Evolutionary conservation across 768 basidiomycete genomes (phyloP), one percentile per base, ranked within the genome.

Genomic region (Leucocoprinus sp.): DNA sequence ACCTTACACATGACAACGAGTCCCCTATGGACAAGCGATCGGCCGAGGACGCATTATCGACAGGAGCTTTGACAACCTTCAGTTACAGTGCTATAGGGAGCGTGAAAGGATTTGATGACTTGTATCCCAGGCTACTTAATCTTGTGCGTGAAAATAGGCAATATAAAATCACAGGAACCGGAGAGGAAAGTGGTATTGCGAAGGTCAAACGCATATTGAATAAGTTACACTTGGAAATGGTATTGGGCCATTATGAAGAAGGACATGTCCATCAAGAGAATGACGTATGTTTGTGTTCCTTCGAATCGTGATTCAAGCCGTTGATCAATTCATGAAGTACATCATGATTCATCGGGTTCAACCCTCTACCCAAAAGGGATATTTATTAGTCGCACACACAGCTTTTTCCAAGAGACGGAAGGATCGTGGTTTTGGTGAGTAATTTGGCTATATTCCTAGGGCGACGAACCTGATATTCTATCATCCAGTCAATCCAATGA

Each of bases 231-330:
- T 68, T 86, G 29, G 93, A 99, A 68, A 92, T 98, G 89, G 75
- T 89, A 2, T 66, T 90, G n/a, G 80, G 73, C 2, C 86, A 80
- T 0, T 97, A 76, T 51, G 78, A 82, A 49, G 96, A 99, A 62
- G 95, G 92, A 0, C 91, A 97, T 65, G 90, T 98, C 8, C 93
- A 93, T 57, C 92, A 97, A 61, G 96, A 98, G 61, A 92, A 88
- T 52, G 82, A 97, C 60, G 93, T 88, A 60, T 64, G 86, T 78
- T 4, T 14, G 14, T 45, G 43, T 14, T 29, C 15, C 15, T 15
- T 24, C 15, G 18, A 39, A 21, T 17, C 26, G 27, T 1, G 18
- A 21, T 26, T 23, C 23, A 47, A n/a, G 11, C n/a, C n/a, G 11
- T 31, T 33, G 19, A 33, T 4, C 15, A 21, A 3, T 38, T 35